Conservation (phyloP, 306 rosid genomes). For the peach (Prunus persica) region DNA sequence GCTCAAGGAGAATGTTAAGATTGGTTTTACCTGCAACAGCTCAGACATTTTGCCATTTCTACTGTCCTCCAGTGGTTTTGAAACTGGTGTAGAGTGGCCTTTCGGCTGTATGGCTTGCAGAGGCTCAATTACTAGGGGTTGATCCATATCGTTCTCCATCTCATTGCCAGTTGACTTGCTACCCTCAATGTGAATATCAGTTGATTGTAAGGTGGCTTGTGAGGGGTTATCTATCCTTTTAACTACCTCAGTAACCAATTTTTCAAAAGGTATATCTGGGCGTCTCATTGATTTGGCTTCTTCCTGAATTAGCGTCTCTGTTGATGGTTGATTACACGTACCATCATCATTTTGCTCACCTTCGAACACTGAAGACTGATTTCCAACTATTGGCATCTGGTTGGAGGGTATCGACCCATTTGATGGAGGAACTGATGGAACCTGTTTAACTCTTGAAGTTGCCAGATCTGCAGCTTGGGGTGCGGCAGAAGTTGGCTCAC, state of each 20-base stretch:
- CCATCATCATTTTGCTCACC: constrained; percentile 28
- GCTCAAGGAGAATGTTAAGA: not conserved
- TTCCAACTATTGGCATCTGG: constrained; percentile 37
- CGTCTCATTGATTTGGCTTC: constrained; percentile 31
- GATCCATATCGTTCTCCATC: constrained; percentile 26
- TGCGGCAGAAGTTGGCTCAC: constrained; percentile 35
- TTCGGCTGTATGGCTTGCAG: constrained; percentile 51
- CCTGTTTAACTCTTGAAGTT: constrained; percentile 31
- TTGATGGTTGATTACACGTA: constrained; percentile 26
- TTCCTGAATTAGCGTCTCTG: constrained; percentile 20
- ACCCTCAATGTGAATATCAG: constrained; percentile 33
- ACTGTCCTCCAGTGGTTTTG: constrained; percentile 34
- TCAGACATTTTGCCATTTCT: constrained; percentile 60
- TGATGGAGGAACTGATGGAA: constrained; percentile 23
- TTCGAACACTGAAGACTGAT: constrained; percentile 37
- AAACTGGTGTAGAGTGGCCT: constrained; percentile 28
- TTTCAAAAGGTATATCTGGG: constrained; percentile 45
- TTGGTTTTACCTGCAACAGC: constrained; percentile 67
- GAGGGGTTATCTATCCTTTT: constrained; percentile 31
- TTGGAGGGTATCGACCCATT: constrained; percentile 35
- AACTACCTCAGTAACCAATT: constrained; percentile 50
- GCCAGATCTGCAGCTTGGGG: constrained; percentile 34
- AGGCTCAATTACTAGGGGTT: constrained; percentile 52
- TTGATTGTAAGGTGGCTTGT: constrained; percentile 35
- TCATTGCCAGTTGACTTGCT: constrained; percentile 31